Base-by-base conservation (phyloP, 225 moss, liverwort and hornwort genomes). In the Physcomitrium patens region DNA sequence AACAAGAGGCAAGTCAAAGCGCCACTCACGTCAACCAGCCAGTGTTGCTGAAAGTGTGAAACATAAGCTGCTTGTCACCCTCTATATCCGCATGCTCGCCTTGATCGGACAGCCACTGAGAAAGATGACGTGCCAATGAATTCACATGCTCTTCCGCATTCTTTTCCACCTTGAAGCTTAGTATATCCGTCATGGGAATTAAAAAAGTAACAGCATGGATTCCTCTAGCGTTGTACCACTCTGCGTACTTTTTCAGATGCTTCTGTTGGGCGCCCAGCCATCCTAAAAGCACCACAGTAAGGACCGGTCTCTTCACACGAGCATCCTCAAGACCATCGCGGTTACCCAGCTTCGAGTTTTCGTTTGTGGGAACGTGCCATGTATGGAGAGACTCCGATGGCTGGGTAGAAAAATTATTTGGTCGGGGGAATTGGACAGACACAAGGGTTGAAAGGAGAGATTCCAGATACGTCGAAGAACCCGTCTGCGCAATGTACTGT, bases 241-340 rank as follows among this genome's bases (percentile, higher is more conserved):
- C 93, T 1, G 93, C 93, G 53, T 95, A 95, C 70, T 91, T 93
- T 72, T 82, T 90, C 84, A 95, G 73, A 48, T 95, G 91, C 83
- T 90, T 95, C 74, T 95, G 93, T 63, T 93, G 85, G 17, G 91
- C 88, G 59, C 93, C 95, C 68, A 95, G 69, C 95, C 95, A 95
- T 53, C 95, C 95, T 26, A 95, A 41, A 49, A 95, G 83, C 26
- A 95, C 95, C 43, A 95, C 95, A 50, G 91, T 90, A 20, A 91
- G 52, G 2, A 69, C 85, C 6, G 95, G 92, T 50, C 88, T 86
- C 41, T 71, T 75, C 47, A 16, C 69, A 12, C 46, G 22, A 8
- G 48, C 53, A 60, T 60, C 41, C 27, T 26, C 13, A 11, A n/a
- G 14, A 51, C 43, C 66, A 45, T 77, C 78, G 17, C 44, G 26